phyloP scores from a whole-genome alignment of 306 rosid species.

The Malus sieversii region DNA sequence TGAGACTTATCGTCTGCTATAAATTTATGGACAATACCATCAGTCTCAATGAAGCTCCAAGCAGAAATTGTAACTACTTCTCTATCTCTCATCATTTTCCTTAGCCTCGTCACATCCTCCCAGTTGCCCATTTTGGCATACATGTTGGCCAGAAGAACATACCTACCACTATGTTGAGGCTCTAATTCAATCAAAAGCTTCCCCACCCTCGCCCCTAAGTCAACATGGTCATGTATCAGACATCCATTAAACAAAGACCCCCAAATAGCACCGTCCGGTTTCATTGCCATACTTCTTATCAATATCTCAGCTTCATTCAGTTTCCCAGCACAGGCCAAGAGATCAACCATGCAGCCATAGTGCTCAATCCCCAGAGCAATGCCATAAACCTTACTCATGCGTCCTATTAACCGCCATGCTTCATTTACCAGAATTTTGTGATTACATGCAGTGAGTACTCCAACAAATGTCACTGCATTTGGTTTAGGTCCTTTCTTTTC shows the following conservation, averaged over 20 bases:
- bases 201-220: conserved; percentile 30
- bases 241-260: conserved; percentile 40
- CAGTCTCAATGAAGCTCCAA: conserved; percentile 51
- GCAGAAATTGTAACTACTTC: conserved; percentile 24
- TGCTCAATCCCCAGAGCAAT: conserved; percentile 44
- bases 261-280: conserved; percentile 27
- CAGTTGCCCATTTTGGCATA: conserved; percentile 40
- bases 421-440: conserved; percentile 24
- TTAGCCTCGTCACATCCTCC: conserved; percentile 35
- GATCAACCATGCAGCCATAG: conserved; percentile 52
- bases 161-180: conserved; percentile 44
- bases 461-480: conserved; percentile 45
- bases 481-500: conserved; percentile 49
- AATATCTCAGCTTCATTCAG: conserved; percentile 30
- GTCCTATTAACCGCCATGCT: conserved; percentile 20
- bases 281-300: conserved; percentile 32
- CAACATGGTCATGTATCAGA: conserved; percentile 39
- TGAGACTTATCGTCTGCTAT: conserved; percentile 29
- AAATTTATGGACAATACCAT: conserved; percentile 36
- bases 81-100: conserved; percentile 39
- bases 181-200: conserved; percentile 41
- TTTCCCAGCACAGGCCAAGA: conserved; percentile 41
- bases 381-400: conserved; percentile 39
- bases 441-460: conserved; percentile 52
- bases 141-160: conserved; percentile 38